phyloP scores from a whole-genome alignment of 1,284 basidiomycete species.

The Farysia itapuensis region DNA sequence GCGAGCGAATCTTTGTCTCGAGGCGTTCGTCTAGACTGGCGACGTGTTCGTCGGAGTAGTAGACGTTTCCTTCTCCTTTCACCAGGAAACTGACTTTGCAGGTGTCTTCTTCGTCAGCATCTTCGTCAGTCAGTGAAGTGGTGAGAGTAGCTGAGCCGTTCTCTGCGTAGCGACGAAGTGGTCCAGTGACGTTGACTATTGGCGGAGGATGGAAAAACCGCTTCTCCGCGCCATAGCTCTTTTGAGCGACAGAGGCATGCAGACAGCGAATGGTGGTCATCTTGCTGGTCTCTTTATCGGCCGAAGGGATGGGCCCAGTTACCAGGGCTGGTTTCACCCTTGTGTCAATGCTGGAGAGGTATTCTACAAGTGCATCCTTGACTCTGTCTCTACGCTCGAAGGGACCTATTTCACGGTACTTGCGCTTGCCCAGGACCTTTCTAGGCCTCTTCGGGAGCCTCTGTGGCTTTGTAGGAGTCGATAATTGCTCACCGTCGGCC shows the following conservation, averaged over 20 bases:
- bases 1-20: conserved; percentile 82
- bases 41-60: conserved; percentile 57
- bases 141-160: conserved; percentile 24
- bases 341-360: conserved; percentile 30
- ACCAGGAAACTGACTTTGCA: conserved; percentile 73
- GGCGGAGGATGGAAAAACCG: conserved; percentile 86
- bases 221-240: conserved; percentile 88
- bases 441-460: conserved; percentile 26
- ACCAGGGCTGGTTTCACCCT: conserved; percentile 25
- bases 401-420: conserved; percentile 30
- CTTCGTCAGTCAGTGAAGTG: conserved; percentile 14
- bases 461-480: conserved; percentile 10
- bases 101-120: conserved; percentile 26
- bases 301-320: conserved; percentile 26
- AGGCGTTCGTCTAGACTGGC: conserved; percentile 63
- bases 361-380: conserved; percentile 26
- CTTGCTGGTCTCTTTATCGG: conserved; percentile 13
- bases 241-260: conserved; percentile 85
- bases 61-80: conserved; percentile 78
- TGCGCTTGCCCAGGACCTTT: conserved; percentile 32
- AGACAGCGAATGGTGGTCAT: conserved; percentile 78
- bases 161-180: conserved; percentile 58
- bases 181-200: conserved; percentile 81
- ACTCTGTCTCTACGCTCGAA: conserved; percentile 32
- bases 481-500: conserved; percentile 5